Percentiles rank a stretch among this genome's conserved stretches.
Evolutionary conservation across 345 rosid genomes (phyloP).

Genomic region (Eucalyptus leucophloia): DNA sequence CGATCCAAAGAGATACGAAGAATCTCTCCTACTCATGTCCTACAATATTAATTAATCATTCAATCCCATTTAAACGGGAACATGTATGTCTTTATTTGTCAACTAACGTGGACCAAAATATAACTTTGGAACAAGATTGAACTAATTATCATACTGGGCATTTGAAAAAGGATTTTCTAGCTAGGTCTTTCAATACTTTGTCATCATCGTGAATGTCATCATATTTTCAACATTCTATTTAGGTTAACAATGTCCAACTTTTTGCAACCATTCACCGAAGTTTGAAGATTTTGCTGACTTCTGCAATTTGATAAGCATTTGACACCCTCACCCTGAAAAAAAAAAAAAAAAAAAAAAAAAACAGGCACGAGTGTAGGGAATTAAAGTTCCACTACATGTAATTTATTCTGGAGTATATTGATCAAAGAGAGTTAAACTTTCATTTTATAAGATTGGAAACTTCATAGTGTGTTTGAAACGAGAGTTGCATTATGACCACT

Average conservation of each 20-base stretch:
- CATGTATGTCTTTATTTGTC: neutral
- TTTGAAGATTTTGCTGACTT: neutral
- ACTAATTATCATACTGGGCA: rapidly evolving
- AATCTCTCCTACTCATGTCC: neutral
- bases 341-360: too few relatives aligned
- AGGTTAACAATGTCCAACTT: too few relatives aligned
- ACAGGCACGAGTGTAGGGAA: neutral
- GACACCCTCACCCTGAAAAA: neutral
- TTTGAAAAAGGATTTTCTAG: too few relatives aligned
- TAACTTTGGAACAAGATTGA: neutral
- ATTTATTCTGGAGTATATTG: neutral
- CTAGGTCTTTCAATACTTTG: too few relatives aligned
- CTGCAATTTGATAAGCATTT: neutral
- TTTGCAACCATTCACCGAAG: neutral
- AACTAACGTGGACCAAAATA: too few relatives aligned
- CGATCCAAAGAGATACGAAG: neutral
- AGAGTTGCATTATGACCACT: neutral
- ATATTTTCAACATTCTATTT: too few relatives aligned
- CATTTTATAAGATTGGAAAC: neutral
- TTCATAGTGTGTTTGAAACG: neutral
- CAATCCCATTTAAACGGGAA: too few relatives aligned
- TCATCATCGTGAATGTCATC: rapidly evolving
- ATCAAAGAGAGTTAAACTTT: neutral
- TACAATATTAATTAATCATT: neutral
- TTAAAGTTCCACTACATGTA: neutral